Conservation (phyloP, 1,284 basidiomycete genomes). For the Naganishia albida region DNA sequence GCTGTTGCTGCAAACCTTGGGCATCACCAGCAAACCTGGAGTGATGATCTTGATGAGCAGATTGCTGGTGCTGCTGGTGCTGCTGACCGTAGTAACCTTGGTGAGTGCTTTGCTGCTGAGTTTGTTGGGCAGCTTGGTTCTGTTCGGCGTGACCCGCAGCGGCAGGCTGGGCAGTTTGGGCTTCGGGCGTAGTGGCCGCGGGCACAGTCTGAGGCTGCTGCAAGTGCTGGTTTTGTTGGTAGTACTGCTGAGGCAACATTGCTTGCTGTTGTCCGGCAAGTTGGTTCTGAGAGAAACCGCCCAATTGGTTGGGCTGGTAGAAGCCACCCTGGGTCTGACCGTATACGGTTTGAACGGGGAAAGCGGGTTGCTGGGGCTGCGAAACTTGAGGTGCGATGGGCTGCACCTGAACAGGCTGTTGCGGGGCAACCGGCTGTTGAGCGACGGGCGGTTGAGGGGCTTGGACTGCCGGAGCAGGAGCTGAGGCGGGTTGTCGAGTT, state of each 20-base stretch:
- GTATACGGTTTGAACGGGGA: conserved; percentile 29
- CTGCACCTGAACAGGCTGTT: conserved; percentile 29
- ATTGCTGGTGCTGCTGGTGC: conserved; percentile 32
- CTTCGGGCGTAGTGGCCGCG: conserved; percentile 35
- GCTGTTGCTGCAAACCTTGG: conserved; percentile 40
- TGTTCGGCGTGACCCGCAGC: conserved; percentile 16
- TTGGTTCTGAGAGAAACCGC: conserved; percentile 23
- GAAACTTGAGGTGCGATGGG: conserved; percentile 35
- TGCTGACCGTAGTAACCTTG: conserved; percentile 37
- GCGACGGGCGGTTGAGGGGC: conserved; percentile 36
- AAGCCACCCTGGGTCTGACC: conserved; percentile 28
- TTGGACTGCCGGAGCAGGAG: conserved; percentile 8
- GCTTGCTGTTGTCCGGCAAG: conserved; percentile 33
- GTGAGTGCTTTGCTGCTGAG: conserved; percentile 36
- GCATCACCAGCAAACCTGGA: conserved; percentile 37
- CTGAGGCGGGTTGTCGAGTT: conserved; percentile 3
- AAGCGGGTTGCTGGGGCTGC: conserved; percentile 39
- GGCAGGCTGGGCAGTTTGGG: conserved; percentile 30
- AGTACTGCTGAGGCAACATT: conserved; percentile 38
- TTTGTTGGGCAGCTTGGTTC: conserved; percentile 35
- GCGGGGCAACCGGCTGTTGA: conserved; percentile 39
- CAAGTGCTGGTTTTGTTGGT: conserved; percentile 46
- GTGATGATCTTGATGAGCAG: conserved; percentile 36
- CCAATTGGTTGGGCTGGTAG: conserved; percentile 19
- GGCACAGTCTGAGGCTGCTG: conserved; percentile 38